A percentile compares a stretch with the other conserved stretches of the same genome.
Conservation (phyloP, 148 eudicot genomes). For the Chenopodium suecicum region DNA sequence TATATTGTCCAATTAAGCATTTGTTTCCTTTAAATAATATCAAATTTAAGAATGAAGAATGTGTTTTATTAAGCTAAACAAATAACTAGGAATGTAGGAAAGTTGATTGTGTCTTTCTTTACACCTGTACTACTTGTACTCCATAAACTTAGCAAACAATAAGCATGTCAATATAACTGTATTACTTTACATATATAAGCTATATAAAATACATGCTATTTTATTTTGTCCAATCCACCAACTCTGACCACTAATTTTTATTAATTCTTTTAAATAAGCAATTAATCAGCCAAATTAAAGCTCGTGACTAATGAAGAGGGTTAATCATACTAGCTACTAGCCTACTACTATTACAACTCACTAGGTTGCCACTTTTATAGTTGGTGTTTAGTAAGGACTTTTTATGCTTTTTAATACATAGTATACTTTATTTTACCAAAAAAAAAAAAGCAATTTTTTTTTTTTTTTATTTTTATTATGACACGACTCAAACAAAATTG, state of each 20-base stretch:
- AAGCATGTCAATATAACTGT: background rate
- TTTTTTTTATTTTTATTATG: too few relatives aligned
- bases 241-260: background rate
- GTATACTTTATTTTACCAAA: too few relatives aligned
- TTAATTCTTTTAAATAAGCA: background rate
- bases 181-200: background rate
- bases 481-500: too few relatives aligned
- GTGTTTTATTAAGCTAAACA: background rate
- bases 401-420: too few relatives aligned
- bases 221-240: constrained; percentile 9
- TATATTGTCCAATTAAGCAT: too few relatives aligned
- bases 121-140: background rate
- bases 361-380: background rate
- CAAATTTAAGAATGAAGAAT: too few relatives aligned
- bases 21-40: too few relatives aligned
- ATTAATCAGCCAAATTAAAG: background rate
- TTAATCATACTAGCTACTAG: too few relatives aligned
- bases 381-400: background rate
- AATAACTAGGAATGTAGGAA: too few relatives aligned
- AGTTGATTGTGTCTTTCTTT: background rate
- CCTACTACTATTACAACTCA: background rate
- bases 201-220: background rate
- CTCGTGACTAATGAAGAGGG: background rate
- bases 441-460: too few relatives aligned
- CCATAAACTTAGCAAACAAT: background rate